Percentiles rank a stretch among this genome's conserved stretches.
These are phyloP conservation scores for Pseudogymnoascus sp. DNA, from an alignment of 2,329 filamentous ascomycete species.

Conservation along the genomic window DNA sequence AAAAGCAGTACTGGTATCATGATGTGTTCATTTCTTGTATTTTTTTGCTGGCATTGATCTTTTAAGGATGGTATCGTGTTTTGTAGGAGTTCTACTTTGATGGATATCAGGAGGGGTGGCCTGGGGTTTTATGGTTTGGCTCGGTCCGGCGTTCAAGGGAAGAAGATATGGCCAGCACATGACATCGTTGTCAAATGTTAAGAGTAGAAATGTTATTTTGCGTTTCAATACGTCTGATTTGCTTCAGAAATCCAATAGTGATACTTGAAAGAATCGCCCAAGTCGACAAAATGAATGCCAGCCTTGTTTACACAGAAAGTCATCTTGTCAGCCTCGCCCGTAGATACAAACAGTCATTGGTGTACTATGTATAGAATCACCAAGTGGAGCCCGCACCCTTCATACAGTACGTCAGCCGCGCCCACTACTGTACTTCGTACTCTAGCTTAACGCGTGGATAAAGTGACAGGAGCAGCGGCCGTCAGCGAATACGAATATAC, in stretches of 20 bases:
- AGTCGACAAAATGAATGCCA: not conserved
- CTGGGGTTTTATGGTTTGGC: not conserved
- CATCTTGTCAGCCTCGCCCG: not conserved
- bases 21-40: constrained; percentile 6
- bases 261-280: not conserved
- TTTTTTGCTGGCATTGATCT: not conserved
- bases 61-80: not conserved
- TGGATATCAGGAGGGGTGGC: not conserved
- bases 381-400: not conserved
- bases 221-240: not conserved
- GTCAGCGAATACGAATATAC: not conserved
- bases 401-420: not conserved
- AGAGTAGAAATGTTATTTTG: constrained; percentile 6
- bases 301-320: not conserved
- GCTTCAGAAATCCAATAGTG: not conserved
- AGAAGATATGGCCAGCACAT: constrained; percentile 1
- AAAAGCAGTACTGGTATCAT: not conserved
- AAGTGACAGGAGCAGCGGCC: not conserved
- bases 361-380: not conserved
- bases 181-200: not conserved
- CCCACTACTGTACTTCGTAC: not conserved
- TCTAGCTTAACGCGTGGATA: not conserved
- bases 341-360: not conserved
- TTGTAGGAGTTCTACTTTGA: constrained; percentile 6
- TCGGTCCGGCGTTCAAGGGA: not conserved